Base-by-base conservation (phyloP, 768 basidiomycete genomes). In the Hygrocybe punicea region DNA sequence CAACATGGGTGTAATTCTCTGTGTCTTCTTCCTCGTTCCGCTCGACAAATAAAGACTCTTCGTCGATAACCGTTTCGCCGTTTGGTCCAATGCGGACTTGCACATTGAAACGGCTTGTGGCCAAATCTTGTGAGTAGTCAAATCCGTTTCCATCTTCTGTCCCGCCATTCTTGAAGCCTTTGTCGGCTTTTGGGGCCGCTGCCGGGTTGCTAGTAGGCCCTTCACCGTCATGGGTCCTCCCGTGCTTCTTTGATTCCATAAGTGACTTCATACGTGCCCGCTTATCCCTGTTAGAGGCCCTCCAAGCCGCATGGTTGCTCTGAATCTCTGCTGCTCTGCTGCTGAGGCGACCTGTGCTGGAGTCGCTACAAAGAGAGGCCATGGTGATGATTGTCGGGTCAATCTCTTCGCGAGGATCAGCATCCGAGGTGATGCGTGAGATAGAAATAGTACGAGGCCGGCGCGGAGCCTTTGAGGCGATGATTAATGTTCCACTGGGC, bases 61-160 rank as follows among this genome's bases (percentile, higher is more conserved):
- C 91, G 63, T 96, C 92, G 56, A 95, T 81, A 50, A 94, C 82
- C 6, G 89, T 87, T 71, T 93, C 87, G 55, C 93, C 93, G 62
- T 88, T 92, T 7, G 91, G 86, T 10, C 89, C 91, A 53, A 93
- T 86, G 35, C 91, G 85, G 60, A 96, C 83, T 73, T 94, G 93
- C 5, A 90, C 90, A 60, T 86, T 93, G 65, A 81, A 91, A 16
- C 84, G 84, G 66, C 86, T 91, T 1, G 84, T 81, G 7, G 84
- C 70, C 60, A 93, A 63, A 37, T 80, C 69, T 65, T 87, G 77
- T 6, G 80, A 73, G 65, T 93, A 93, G 63, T 89, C 85, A 60
- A 92, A 90, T 14, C 79, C 85, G 45, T 79, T 80, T n/a, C 76
- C 73, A 24, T 81, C 83, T 6, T 65, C 69, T 13, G 58, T 29